phyloP scores from a whole-genome alignment of 805 yeast genomes.

The Tetrapisispora pingtungensis region DNA sequence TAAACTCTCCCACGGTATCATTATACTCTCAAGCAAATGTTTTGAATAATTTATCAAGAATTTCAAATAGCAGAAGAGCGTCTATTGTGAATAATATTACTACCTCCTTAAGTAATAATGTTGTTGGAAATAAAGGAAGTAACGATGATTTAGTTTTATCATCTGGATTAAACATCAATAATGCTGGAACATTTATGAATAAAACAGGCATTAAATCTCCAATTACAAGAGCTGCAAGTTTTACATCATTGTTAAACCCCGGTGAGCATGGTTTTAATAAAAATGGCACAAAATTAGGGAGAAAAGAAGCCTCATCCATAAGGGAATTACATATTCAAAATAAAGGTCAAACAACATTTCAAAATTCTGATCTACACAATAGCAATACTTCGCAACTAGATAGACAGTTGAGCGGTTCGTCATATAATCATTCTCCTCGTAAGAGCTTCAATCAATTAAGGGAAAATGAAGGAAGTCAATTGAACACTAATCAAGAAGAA shows the following conservation, averaged over 20 bases:
- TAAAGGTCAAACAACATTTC: conserved; percentile 2
- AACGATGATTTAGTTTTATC: conserved; percentile 10
- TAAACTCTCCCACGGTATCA: conserved; percentile 18
- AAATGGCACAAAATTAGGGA: background rate
- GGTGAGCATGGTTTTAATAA: conserved; percentile 4
- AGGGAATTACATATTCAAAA: background rate
- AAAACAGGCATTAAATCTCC: conserved; percentile 4
- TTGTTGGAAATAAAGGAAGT: conserved; percentile 1
- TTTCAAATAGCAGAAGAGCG: conserved; percentile 18
- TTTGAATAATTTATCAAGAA: conserved; percentile 16
- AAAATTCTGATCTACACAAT: background rate
- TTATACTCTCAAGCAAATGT: conserved; percentile 6
- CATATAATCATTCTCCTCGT: background rate
- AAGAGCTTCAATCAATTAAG: background rate
- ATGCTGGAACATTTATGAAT: conserved; percentile 12
- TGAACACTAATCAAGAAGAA: background rate
- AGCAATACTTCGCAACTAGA: background rate
- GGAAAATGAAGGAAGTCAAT: background rate
- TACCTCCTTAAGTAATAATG: background rate
- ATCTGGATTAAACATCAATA: conserved; percentile 17
- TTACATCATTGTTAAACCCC: conserved; percentile 11
- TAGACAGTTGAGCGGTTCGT: background rate
- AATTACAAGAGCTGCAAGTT: conserved; percentile 10
- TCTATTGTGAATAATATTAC: conserved; percentile 8
- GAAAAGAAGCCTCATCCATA: background rate